These are phyloP conservation scores for Komagataella pastoris DNA, from an alignment of 805 yeast species.

Conservation along the genomic window DNA sequence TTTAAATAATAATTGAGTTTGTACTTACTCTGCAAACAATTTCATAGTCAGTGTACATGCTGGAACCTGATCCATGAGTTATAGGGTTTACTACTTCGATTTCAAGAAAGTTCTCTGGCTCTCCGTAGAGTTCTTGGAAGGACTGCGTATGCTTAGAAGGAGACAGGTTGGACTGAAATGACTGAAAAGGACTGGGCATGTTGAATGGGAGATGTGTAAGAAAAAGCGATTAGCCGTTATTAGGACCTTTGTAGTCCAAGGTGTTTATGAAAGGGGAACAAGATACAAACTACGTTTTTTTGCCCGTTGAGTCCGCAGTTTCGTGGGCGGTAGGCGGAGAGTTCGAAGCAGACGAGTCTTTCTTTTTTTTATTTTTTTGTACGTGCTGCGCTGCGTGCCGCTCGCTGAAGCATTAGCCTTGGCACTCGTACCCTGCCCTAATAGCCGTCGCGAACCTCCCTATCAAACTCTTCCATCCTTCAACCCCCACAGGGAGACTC, in stretches of 20 bases:
- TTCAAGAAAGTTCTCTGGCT: slow-evolving; percentile 89
- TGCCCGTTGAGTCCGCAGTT: neutral
- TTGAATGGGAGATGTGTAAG: slow-evolving; percentile 6
- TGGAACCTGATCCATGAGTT: slow-evolving; percentile 53
- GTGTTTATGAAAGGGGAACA: neutral
- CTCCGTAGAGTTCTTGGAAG: slow-evolving; percentile 77
- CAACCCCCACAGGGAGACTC: neutral
- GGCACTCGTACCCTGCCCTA: neutral
- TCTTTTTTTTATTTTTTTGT: too few species aligned
- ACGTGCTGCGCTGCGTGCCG: neutral
- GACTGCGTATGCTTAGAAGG: slow-evolving; percentile 31
- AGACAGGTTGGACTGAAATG: slow-evolving; percentile 9
- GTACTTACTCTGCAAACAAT: slow-evolving; percentile 50
- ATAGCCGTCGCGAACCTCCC: neutral
- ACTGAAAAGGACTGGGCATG: slow-evolving; percentile 18
- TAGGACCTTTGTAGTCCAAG: neutral
- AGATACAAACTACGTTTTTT: neutral
- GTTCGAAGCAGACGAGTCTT: neutral
- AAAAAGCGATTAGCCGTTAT: neutral
- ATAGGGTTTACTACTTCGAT: slow-evolving; percentile 74
- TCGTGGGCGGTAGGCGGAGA: neutral
- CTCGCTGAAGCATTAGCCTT: neutral
- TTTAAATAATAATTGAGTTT: neutral
- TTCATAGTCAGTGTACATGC: slow-evolving; percentile 86
- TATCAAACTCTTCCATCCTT: neutral